These are phyloP conservation scores for Lentinula sp. DNA, from an alignment of 768 basidiomycete genomes.

Conservation along the genomic window DNA sequence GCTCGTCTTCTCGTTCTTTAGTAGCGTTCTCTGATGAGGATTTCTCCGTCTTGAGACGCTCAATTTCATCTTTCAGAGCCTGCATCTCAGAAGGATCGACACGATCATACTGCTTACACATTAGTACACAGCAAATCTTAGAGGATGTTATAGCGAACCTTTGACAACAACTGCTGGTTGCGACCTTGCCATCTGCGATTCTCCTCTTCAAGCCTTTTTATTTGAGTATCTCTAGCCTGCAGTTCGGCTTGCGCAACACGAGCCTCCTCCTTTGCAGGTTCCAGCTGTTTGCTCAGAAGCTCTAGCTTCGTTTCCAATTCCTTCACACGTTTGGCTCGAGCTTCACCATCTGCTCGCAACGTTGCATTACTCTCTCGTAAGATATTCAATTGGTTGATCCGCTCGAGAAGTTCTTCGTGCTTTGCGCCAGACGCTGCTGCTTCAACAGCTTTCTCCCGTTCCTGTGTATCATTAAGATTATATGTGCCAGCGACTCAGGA, in stretches of 20 bases:
- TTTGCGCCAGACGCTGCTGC: constrained; percentile 68
- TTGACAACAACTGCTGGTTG: constrained; percentile 72
- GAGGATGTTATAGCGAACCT: constrained; percentile 38
- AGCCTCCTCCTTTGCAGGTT: constrained; percentile 69
- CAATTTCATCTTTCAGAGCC: constrained; percentile 68
- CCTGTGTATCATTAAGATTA: constrained; percentile 34
- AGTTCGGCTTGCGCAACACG: constrained; percentile 66
- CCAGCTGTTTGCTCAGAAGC: constrained; percentile 52
- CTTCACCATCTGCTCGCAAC: constrained; percentile 70
- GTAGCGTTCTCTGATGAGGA: constrained; percentile 13
- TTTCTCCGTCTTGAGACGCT: constrained; percentile 39
- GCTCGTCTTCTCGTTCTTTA: constrained; percentile 22
- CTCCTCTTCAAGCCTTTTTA: constrained; percentile 69
- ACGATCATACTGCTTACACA: constrained; percentile 62
- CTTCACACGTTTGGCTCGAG: constrained; percentile 58
- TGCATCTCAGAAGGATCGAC: constrained; percentile 85
- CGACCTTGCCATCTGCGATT: constrained; percentile 80
- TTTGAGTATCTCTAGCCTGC: constrained; percentile 60
- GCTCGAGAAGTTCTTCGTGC: constrained; percentile 78
- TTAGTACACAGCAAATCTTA: neutral
- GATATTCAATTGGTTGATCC: constrained; percentile 82
- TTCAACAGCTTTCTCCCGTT: constrained; percentile 73
- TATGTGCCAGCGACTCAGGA: neutral
- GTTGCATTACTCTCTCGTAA: constrained; percentile 86
- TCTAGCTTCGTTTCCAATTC: constrained; percentile 63